These are phyloP conservation scores for Debaryomyces sp. DNA, from an alignment of 1,139 yeast species.

Conservation along the genomic window DNA sequence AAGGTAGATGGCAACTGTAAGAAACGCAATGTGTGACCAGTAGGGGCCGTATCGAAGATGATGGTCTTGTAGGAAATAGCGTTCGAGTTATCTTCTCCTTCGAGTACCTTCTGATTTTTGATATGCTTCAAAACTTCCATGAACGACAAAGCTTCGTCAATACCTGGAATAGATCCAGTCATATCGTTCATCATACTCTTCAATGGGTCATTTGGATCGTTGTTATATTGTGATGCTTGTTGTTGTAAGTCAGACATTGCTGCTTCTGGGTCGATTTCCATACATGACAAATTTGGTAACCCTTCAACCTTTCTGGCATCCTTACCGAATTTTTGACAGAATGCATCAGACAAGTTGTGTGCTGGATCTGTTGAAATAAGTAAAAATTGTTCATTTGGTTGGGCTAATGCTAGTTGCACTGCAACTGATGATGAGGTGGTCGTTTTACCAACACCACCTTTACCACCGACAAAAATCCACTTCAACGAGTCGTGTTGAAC, in stretches of 20 bases:
- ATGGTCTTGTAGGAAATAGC: conserved; percentile 69
- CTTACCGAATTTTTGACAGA: conserved; percentile 96
- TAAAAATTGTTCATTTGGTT: conserved; percentile 79
- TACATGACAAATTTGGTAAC: conserved; percentile 82
- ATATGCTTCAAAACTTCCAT: conserved; percentile 98
- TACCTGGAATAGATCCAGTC: conserved; percentile 96
- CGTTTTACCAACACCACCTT: conserved; percentile 99
- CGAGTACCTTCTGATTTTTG: conserved; percentile 62
- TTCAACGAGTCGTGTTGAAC: conserved; percentile 71
- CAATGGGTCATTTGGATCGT: conserved; percentile 62
- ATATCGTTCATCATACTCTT: conserved; percentile 82
- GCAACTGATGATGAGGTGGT: conserved; percentile 96
- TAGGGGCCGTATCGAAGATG: conserved; percentile 97
- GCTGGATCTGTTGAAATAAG: conserved; percentile 98
- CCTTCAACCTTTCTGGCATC: conserved; percentile 96
- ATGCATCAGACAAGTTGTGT: conserved; percentile 94
- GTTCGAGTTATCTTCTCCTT: conserved; percentile 22
- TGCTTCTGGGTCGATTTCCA: conserved; percentile 98
- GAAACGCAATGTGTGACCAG: conserved; percentile 95
- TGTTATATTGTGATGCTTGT: conserved; percentile 57
- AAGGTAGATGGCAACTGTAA: conserved; percentile 91
- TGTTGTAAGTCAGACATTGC: conserved; percentile 87
- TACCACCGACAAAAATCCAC: conserved; percentile 98
- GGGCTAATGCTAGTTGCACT: conserved; percentile 80
- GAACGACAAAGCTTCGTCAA: conserved; percentile 95